Evolutionary conservation across 2,329 filamentous ascomycete genomes (phyloP).

Genomic region (Alternaria dauci): DNA sequence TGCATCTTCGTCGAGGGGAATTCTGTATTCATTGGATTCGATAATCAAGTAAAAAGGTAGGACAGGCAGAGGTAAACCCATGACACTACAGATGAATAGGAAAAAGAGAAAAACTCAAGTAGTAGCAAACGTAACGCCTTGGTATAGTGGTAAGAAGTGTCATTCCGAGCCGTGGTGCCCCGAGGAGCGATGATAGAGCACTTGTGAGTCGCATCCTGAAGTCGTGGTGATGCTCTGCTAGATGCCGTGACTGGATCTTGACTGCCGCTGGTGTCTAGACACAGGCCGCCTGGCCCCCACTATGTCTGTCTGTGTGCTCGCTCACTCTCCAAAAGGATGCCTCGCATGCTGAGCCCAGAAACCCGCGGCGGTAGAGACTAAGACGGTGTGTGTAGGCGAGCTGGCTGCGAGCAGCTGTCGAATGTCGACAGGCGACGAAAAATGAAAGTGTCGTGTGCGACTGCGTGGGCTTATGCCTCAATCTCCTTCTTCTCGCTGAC

Average conservation of each 20-base stretch:
- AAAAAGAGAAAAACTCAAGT: background rate
- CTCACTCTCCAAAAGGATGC: constrained; percentile 15
- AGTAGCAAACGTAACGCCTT: constrained; percentile 6
- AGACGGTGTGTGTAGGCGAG: constrained; percentile 3
- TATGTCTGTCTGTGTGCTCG: background rate
- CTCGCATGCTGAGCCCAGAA: constrained; percentile 16
- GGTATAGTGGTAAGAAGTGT: constrained; percentile 4
- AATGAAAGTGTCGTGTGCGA: background rate
- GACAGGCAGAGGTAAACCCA: background rate
- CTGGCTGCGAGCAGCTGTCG: constrained; percentile 17
- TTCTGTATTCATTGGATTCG: background rate
- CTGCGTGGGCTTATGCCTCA: constrained; percentile 28
- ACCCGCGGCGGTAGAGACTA: constrained; percentile 9
- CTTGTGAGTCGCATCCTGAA: background rate
- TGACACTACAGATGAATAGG: background rate
- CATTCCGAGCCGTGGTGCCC: background rate
- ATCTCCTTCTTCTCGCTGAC: constrained; percentile 48
- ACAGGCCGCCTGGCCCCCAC: background rate
- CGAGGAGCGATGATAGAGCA: background rate
- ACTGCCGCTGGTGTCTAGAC: background rate
- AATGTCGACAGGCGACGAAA: constrained; percentile 1
- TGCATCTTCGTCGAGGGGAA: background rate
- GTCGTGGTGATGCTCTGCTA: background rate
- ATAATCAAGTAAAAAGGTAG: background rate
- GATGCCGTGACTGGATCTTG: background rate